phyloP scores from a whole-genome alignment of 768 basidiomycete species.

The Chiua virens region DNA sequence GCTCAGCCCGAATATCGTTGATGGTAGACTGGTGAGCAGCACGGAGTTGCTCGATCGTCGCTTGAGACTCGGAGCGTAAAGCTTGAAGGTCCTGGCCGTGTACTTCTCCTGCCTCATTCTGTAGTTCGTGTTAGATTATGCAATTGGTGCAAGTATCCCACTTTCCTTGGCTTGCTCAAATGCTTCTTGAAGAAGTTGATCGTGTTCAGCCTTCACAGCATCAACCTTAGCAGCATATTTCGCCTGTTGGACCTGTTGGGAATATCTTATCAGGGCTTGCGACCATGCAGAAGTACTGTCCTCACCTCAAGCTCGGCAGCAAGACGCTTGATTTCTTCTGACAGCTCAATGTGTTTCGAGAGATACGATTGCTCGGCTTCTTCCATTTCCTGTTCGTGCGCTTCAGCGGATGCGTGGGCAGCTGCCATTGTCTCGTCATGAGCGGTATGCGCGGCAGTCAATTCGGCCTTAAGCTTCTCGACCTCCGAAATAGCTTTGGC shows the following conservation, averaged over 20 bases:
- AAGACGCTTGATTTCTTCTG: slow-evolving; percentile 55
- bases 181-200: slow-evolving; percentile 59
- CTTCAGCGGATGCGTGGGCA: slow-evolving; percentile 44
- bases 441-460: slow-evolving; percentile 43
- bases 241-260: slow-evolving; percentile 60
- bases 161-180: slow-evolving; percentile 78
- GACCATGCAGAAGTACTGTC: neutral
- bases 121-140: slow-evolving; percentile 10
- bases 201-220: slow-evolving; percentile 63
- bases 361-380: slow-evolving; percentile 52
- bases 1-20: slow-evolving; percentile 62
- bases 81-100: slow-evolving; percentile 72
- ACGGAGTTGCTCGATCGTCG: slow-evolving; percentile 69
- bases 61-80: slow-evolving; percentile 64
- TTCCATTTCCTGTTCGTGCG: slow-evolving; percentile 47
- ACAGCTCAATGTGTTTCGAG: slow-evolving; percentile 50
- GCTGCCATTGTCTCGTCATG: slow-evolving; percentile 51
- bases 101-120: slow-evolving; percentile 70
- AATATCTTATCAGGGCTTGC: neutral
- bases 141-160: neutral
- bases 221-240: slow-evolving; percentile 68
- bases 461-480: slow-evolving; percentile 45
- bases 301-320: slow-evolving; percentile 65
- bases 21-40: slow-evolving; percentile 59
- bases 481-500: slow-evolving; percentile 43